Evolutionary conservation across 306 rosid genomes (phyloP).

Genomic region (Rosa chinensis): DNA sequence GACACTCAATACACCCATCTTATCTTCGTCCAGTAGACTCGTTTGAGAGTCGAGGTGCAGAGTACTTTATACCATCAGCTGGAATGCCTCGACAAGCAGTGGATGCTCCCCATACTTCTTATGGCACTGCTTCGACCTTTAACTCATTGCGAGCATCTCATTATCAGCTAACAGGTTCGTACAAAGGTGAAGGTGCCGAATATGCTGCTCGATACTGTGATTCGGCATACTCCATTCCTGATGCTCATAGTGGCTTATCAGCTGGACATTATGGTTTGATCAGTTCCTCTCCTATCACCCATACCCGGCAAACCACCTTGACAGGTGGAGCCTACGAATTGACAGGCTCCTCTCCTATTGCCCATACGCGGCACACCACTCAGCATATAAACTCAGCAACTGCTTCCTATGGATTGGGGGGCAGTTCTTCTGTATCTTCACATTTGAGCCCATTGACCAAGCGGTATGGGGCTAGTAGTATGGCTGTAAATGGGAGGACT

Average conservation of each 20-base stretch:
- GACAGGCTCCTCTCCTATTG: conserved; percentile 3
- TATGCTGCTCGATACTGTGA: conserved; percentile 26
- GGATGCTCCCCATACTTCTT: conserved; percentile 15
- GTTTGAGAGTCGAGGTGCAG: conserved; percentile 20
- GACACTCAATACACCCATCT: conserved; percentile 18
- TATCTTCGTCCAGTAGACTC: conserved; percentile 14
- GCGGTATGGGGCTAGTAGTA: conserved; percentile 13
- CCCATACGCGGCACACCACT: conserved; percentile 1
- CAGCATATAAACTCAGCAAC: conserved; percentile 10
- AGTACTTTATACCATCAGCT: conserved; percentile 9
- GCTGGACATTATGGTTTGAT: conserved; percentile 12
- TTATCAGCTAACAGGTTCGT: conserved; percentile 25
- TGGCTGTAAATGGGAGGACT: conserved; percentile 23
- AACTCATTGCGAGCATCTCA: conserved; percentile 27
- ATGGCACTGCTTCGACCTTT: conserved; percentile 14
- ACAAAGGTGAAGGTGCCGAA: conserved; percentile 27
- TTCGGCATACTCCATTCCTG: background rate
- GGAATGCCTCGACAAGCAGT: conserved; percentile 13
- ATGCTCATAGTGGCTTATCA: background rate
- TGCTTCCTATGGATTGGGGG: conserved; percentile 10
- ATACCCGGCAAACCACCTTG: conserved; percentile 5
- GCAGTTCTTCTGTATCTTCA: background rate
- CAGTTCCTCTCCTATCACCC: conserved; percentile 22
- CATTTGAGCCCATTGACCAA: conserved; percentile 8
- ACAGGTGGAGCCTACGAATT: conserved; percentile 16